Evolutionary conservation across 352 stramenopile genomes (phyloP).

Genomic region (Globisporangium middletonii): DNA sequence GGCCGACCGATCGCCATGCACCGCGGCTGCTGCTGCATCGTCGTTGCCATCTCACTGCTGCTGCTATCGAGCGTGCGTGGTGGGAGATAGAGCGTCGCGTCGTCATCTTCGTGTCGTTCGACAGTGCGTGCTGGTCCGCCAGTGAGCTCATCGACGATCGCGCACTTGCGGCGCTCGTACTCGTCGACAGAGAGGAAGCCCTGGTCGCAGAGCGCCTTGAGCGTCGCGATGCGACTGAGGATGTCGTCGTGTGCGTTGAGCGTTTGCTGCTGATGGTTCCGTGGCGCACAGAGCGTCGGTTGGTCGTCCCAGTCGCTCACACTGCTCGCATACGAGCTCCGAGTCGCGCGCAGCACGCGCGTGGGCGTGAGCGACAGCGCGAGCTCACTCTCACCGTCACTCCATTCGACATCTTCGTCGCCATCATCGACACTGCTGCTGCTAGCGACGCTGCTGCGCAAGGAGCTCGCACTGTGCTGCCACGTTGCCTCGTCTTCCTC

Average conservation of each 20-base stretch:
- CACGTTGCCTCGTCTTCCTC: background rate
- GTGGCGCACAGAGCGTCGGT: background rate
- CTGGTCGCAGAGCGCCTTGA: constrained; percentile 69
- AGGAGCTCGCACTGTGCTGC: background rate
- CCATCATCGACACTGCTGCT: constrained; percentile 7
- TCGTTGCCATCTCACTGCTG: background rate
- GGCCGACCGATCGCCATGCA: constrained; percentile 22
- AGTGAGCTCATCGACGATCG: constrained; percentile 73
- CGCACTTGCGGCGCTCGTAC: constrained; percentile 73
- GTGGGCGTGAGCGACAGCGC: constrained; percentile 1
- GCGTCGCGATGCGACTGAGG: constrained; percentile 61
- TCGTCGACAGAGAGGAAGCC: constrained; percentile 76
- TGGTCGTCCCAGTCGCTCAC: constrained; percentile 1
- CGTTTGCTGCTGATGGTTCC: no score
- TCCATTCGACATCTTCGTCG: background rate
- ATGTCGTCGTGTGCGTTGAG: constrained; percentile 39
- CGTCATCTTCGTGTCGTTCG: background rate
- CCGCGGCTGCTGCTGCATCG: constrained; percentile 9
- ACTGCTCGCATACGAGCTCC: constrained; percentile 8
- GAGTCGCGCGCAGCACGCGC: background rate
- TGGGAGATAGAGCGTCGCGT: background rate
- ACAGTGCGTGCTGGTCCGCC: constrained; percentile 11
- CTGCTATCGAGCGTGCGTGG: no score
- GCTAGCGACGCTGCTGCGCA: background rate
- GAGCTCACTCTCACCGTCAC: constrained; percentile 8